Evolutionary conservation across 176 grass and related monocot species (phyloP).

Genomic region (Themeda triandra): DNA sequence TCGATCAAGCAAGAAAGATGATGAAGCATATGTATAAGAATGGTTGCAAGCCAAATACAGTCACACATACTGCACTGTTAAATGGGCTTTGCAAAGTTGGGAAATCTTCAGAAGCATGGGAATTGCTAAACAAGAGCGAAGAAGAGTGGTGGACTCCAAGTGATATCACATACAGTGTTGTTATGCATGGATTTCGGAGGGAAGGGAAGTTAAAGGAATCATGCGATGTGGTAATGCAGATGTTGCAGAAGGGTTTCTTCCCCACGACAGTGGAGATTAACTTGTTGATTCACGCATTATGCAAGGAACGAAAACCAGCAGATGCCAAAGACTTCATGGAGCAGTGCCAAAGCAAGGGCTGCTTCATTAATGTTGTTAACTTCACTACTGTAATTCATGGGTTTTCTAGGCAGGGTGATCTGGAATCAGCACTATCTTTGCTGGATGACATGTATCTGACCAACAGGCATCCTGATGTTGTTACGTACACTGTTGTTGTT

Average conservation of each 20-base stretch:
- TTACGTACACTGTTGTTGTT: constrained; percentile 87
- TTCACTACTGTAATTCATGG: constrained; percentile 97
- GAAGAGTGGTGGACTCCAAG: constrained; percentile 94
- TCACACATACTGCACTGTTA: constrained; percentile 84
- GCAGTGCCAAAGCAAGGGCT: constrained; percentile 81
- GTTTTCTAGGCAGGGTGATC: constrained; percentile 73
- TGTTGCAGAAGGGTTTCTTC: constrained; percentile 78
- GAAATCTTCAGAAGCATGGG: constrained; percentile 73
- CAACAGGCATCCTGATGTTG: constrained; percentile 86
- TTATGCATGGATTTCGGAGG: constrained; percentile 91
- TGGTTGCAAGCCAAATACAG: constrained; percentile 81
- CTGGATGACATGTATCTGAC: constrained; percentile 95
- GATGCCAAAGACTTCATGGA: constrained; percentile 92
- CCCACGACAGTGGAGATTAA: constrained; percentile 88
- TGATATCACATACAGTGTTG: constrained; percentile 72
- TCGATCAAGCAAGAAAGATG: constrained; percentile 80
- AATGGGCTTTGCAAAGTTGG: constrained; percentile 84
- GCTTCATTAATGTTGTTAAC: constrained; percentile 85
- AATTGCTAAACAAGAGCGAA: constrained; percentile 74
- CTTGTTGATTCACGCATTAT: constrained; percentile 83
- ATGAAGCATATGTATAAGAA: constrained; percentile 76
- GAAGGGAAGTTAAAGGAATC: constrained; percentile 87
- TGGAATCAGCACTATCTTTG: constrained; percentile 78
- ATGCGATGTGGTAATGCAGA: constrained; percentile 75
- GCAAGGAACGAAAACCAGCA: constrained; percentile 49